Conservation (phyloP, 306 rosid species). For the Begonia masoniana region DNA sequence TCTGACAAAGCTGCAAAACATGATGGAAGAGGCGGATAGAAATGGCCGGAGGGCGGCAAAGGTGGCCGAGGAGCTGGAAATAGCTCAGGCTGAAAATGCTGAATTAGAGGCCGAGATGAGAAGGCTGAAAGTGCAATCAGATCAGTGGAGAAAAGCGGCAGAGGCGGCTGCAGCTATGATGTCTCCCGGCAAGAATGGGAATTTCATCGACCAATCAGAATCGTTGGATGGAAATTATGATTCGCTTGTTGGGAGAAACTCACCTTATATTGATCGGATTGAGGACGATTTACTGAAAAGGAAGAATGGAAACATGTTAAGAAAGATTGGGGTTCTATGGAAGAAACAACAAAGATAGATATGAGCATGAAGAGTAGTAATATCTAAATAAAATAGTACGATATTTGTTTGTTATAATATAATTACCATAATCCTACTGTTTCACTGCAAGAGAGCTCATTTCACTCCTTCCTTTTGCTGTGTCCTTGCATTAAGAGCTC, state of each 20-base stretch:
- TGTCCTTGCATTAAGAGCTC: too few species aligned
- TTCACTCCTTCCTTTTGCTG: too few species aligned
- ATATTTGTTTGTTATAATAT: too few species aligned
- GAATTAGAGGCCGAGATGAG: constrained; percentile 81
- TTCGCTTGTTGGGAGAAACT: constrained; percentile 24
- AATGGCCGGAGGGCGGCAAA: constrained; percentile 24
- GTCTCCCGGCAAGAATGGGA: constrained; percentile 68
- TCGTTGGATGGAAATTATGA: constrained; percentile 63
- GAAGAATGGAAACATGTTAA: constrained; percentile 91
- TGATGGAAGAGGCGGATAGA: constrained; percentile 62
- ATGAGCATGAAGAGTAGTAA: too few species aligned
- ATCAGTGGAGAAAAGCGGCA: constrained; percentile 98
- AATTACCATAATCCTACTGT: too few species aligned
- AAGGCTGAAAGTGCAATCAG: constrained; percentile 79
- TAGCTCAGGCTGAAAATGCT: constrained; percentile 50
- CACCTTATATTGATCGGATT: constrained; percentile 40
- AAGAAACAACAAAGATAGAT: constrained; percentile 77
- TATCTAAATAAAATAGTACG: too few species aligned
- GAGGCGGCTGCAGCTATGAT: constrained; percentile 96
- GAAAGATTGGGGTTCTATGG: constrained; percentile 95
- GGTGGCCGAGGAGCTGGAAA: constrained; percentile 17
- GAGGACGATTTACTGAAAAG: constrained; percentile 63
- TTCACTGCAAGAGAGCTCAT: too few species aligned
- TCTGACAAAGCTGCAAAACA: constrained; percentile 46
- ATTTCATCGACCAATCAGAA: constrained; percentile 56